Percentiles rank a stretch among this genome's conserved stretches.
Evolutionary conservation across 2,329 filamentous ascomycete genomes (phyloP).

Genomic region (Colletotrichum sp.): DNA sequence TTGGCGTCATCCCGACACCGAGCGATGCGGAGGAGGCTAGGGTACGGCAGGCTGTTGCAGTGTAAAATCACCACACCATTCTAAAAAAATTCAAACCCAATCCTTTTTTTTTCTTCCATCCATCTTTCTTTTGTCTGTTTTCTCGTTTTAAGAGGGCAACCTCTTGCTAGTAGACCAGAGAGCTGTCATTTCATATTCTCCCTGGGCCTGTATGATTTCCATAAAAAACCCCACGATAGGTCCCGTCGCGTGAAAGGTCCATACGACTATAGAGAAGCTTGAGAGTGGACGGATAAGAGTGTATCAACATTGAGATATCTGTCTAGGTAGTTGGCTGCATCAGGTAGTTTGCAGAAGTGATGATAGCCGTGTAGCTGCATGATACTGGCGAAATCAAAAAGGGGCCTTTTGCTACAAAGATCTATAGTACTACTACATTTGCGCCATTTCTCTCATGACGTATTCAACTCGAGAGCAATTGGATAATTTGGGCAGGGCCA

Average conservation of each 20-base stretch:
- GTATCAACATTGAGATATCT: not conserved
- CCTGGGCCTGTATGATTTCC: not conserved
- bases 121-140: not conserved
- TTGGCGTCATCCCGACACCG: slow-evolving; percentile 50
- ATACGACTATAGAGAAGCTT: not conserved
- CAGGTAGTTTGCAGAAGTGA: not conserved
- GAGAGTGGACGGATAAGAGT: not conserved
- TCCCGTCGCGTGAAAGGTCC: not conserved
- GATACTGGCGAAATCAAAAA: not conserved
- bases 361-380: not conserved
- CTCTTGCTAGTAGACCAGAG: not conserved
- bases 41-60: slow-evolving; percentile 35
- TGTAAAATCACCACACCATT: not conserved
- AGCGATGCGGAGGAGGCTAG: slow-evolving; percentile 49
- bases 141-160: not conserved
- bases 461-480: not conserved
- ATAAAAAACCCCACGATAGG: not conserved
- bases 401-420: not conserved
- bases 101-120: not conserved
- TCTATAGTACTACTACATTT: not conserved
- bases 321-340: not conserved
- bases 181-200: not conserved
- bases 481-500: not conserved
- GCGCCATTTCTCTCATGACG: not conserved
- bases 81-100: not conserved